A percentile compares a stretch with the other conserved stretches of the same genome.
phyloP scores from a whole-genome alignment of 352 stramenopile genomes.

The Globisporangium sylvaticum region DNA sequence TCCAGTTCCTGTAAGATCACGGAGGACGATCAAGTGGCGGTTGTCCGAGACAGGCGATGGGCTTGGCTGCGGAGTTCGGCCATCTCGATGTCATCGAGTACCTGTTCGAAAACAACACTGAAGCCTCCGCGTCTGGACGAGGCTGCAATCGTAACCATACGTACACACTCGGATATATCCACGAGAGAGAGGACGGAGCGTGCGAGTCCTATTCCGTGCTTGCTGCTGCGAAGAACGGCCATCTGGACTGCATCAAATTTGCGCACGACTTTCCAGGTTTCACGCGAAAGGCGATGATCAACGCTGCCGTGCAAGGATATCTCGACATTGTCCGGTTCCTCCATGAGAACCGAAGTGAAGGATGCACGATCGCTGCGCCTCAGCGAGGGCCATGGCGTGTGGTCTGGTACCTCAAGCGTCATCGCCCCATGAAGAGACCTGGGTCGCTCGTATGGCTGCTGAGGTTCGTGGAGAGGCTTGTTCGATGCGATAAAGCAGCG shows the following conservation, averaged over 20 bases:
- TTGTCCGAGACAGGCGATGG: not conserved
- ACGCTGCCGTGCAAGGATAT: too few relatives aligned
- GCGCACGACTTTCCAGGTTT: not conserved
- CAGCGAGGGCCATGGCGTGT: too few relatives aligned
- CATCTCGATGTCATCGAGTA: not conserved
- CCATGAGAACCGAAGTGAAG: too few relatives aligned
- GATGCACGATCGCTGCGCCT: too few relatives aligned
- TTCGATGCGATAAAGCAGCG: too few relatives aligned
- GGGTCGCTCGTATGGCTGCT: too few relatives aligned
- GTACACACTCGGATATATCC: not conserved
- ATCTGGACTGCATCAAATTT: not conserved
- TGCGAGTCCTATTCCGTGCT: not conserved
- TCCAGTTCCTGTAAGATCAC: not conserved
- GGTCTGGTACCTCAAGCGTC: too few relatives aligned
- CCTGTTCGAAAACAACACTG: not conserved
- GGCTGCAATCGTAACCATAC: not conserved
- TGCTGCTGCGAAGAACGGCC: not conserved
- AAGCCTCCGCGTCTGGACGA: not conserved
- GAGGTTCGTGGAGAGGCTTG: too few relatives aligned
- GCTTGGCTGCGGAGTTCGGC: too few relatives aligned
- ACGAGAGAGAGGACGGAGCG: not conserved
- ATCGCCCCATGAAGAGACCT: too few relatives aligned
- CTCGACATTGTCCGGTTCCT: too few relatives aligned
- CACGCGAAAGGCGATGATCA: not conserved
- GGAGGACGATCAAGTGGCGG: not conserved